phyloP scores from a whole-genome alignment of 139 green algal genomes.

The Bryopsis sp. region DNA sequence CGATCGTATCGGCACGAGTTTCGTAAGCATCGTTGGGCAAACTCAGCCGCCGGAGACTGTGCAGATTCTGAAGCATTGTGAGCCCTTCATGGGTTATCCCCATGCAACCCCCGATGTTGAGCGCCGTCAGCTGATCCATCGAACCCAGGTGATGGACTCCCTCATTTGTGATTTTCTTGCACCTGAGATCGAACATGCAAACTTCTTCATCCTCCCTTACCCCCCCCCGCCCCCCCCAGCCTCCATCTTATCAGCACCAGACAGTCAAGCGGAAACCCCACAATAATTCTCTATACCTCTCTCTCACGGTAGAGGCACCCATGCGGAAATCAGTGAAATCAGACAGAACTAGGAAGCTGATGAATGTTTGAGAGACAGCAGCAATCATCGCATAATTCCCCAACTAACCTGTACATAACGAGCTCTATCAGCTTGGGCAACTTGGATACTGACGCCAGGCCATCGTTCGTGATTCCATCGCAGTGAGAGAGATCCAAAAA shows the following conservation, averaged over 20 bases:
- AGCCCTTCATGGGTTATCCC: not conserved
- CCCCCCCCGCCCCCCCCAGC: too few species aligned
- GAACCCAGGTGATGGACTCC: not conserved
- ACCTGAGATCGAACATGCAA: too few species aligned
- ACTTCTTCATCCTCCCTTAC: too few species aligned
- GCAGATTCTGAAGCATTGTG: not conserved
- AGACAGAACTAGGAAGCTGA: too few species aligned
- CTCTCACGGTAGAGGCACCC: too few species aligned
- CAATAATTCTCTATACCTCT: too few species aligned
- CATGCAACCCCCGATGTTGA: not conserved
- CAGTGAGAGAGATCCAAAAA: not conserved
- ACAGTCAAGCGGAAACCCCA: too few species aligned
- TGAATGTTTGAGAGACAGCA: too few species aligned
- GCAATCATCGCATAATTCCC: too few species aligned
- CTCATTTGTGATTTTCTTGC: not conserved
- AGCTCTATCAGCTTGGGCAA: not conserved
- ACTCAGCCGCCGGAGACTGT: not conserved
- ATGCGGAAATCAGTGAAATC: too few species aligned
- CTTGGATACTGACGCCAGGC: not conserved
- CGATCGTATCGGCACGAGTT: not conserved
- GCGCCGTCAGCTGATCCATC: not conserved
- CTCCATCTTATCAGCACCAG: too few species aligned
- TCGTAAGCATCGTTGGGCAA: not conserved
- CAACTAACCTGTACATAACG: not conserved
- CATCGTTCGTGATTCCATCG: not conserved